Evolutionary conservation across 2,329 filamentous ascomycete genomes (phyloP), one percentile per base, ranked within the genome.

Genomic region (Alternaria sp.): DNA sequence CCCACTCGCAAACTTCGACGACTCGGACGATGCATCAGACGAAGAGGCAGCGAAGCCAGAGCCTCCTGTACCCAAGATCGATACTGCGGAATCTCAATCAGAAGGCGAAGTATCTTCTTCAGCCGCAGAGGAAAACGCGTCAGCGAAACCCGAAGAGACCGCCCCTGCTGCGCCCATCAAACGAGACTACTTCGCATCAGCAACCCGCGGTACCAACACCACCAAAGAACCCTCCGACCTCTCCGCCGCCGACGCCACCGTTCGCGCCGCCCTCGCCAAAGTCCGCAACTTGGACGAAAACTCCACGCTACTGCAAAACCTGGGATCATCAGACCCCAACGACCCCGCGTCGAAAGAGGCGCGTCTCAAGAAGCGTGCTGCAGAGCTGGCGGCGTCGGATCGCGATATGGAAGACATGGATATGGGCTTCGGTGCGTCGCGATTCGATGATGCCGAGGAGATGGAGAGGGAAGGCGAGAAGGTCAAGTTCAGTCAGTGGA

Each of bases 341-440:
- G 63, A 68, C 29, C 59, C 67, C 0, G 78, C 80, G 5, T 86
- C 86, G 2, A 86, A 88, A 61, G 85, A 89, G 62, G 88, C 88
- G 49, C 88, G 90, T 7, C 86, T 89, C 51, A 89, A 87, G 75
- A 80, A 78, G 54, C 80, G 80, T 6, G 80, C 79, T 11, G 89
- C 86, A 65, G 90, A 97, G 81, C 82, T 97, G 59, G 86, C 82
- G 9, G 80, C 80, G n/a, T 79, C 88, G 54, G 90, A 91, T 66
- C 86, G 93, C 46, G 94, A 98, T 74, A 87, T 93, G 46, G 88
- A 94, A 56, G 94, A 99, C 78, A 85, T 99, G 79, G 95, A 99
- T 72, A 86, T 98, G 83, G 94, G 93, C 60, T 98, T 99, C 72
- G 95, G 95, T 33, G 91, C 88, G 21, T 95, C 90, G 72, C 85